Conservation (phyloP, 2,329 filamentous ascomycete genomes). For the Botrytis tulipae region DNA sequence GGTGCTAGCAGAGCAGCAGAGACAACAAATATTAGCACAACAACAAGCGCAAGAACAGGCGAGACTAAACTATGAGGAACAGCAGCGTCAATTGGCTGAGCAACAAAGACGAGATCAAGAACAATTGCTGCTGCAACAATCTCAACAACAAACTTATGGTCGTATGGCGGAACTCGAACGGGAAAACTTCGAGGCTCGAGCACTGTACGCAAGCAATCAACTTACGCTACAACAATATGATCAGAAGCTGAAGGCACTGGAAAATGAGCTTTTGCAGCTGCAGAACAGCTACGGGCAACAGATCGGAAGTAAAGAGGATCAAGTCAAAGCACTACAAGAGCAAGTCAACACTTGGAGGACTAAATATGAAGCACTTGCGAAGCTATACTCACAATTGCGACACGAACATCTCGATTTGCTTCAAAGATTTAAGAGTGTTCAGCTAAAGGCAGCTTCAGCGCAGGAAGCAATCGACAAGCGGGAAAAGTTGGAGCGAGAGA, state of each 20-base stretch:
- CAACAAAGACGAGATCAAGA: conserved; percentile 91
- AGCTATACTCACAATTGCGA: conserved; percentile 93
- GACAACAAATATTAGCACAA: conserved; percentile 76
- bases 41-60: conserved; percentile 82
- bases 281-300: conserved; percentile 83
- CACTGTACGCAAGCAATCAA: conserved; percentile 96
- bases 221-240: conserved; percentile 97
- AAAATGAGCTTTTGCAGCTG: conserved; percentile 80
- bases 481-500: conserved; percentile 93
- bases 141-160: conserved; percentile 90
- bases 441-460: conserved; percentile 93
- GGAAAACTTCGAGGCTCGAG: conserved; percentile 89
- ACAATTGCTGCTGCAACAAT: conserved; percentile 82
- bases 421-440: conserved; percentile 93
- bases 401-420: conserved; percentile 93
- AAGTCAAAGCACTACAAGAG: conserved; percentile 88
- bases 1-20: conserved; percentile 81
- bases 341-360: conserved; percentile 97
- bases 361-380: conserved; percentile 95
- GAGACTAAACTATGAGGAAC: conserved; percentile 97
- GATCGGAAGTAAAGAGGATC: conserved; percentile 85
- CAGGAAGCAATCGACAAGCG: conserved; percentile 94
- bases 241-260: conserved; percentile 86
- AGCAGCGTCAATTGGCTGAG: conserved; percentile 82
- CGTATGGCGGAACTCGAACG: conserved; percentile 93